Evolutionary conservation across 2,329 filamentous ascomycete genomes (phyloP).

Genomic region (Trichoderma sp.): DNA sequence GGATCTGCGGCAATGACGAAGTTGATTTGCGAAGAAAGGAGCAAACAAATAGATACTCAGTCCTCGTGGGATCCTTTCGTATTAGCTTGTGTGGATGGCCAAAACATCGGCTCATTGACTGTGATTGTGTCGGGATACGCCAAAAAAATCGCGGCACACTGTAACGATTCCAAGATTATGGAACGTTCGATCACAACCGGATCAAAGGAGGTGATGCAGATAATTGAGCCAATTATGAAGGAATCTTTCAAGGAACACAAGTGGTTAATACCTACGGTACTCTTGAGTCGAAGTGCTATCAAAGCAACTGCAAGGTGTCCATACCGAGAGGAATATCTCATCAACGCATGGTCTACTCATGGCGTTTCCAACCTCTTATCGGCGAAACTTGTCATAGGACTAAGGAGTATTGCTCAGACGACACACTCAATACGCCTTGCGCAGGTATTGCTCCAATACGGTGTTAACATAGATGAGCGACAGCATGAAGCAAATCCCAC

Average conservation of each 20-base stretch:
- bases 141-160: too few relatives aligned
- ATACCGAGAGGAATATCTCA: neutral
- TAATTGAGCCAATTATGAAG: neutral
- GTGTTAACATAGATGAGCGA: neutral
- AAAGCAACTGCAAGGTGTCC: neutral
- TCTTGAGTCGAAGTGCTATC: neutral
- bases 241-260: neutral
- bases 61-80: neutral
- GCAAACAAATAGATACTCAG: too few relatives aligned
- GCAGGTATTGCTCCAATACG: neutral
- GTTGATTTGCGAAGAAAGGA: neutral
- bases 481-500: neutral
- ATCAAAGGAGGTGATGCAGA: neutral
- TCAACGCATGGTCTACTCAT: neutral
- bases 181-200: neutral
- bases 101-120: neutral
- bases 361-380: neutral
- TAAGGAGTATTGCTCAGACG: neutral
- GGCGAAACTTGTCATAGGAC: neutral
- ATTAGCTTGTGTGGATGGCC: neutral
- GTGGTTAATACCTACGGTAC: too few relatives aligned
- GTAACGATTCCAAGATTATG: neutral
- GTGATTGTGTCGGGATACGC: neutral
- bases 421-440: neutral
- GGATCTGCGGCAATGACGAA: neutral